phyloP scores from a whole-genome alignment of 2,329 filamentous ascomycete species.

The Colletotrichum viniferum region DNA sequence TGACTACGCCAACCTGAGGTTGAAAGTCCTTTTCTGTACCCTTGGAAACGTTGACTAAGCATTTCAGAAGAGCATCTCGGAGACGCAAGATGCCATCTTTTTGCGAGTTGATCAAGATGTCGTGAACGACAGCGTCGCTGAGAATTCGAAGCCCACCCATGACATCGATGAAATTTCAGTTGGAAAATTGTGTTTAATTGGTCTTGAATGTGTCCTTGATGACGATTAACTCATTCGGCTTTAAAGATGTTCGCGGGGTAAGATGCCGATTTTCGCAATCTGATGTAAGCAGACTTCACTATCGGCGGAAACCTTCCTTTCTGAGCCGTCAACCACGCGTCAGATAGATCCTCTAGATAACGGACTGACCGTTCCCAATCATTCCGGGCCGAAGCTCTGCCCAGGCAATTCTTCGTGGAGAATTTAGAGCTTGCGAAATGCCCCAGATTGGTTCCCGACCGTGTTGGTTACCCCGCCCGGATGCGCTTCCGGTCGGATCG shows the following conservation, averaged over 20 bases:
- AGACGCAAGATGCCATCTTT: constrained; percentile 20
- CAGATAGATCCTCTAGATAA: background rate
- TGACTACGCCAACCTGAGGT: constrained; percentile 22
- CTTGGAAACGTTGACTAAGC: constrained; percentile 23
- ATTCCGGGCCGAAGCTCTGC: background rate
- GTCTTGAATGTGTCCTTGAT: background rate
- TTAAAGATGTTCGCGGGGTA: background rate
- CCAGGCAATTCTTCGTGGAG: background rate
- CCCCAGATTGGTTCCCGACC: background rate
- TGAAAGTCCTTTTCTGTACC: constrained; percentile 25
- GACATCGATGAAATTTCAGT: fast-evolving
- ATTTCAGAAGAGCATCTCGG: constrained; percentile 7
- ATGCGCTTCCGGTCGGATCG: background rate
- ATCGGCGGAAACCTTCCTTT: background rate
- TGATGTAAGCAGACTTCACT: background rate
- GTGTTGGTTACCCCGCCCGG: background rate
- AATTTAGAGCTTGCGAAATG: background rate
- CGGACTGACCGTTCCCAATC: fast-evolving
- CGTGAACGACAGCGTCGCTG: constrained; percentile 19
- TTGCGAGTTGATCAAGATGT: constrained; percentile 21
- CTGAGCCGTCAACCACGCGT: background rate
- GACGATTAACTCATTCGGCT: background rate
- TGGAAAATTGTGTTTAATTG: fast-evolving
- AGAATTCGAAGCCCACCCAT: constrained; percentile 1
- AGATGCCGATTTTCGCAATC: background rate